These are phyloP conservation scores for Zizania palustris DNA, from an alignment of 202 grass and related monocot genomes.

Conservation along the genomic window DNA sequence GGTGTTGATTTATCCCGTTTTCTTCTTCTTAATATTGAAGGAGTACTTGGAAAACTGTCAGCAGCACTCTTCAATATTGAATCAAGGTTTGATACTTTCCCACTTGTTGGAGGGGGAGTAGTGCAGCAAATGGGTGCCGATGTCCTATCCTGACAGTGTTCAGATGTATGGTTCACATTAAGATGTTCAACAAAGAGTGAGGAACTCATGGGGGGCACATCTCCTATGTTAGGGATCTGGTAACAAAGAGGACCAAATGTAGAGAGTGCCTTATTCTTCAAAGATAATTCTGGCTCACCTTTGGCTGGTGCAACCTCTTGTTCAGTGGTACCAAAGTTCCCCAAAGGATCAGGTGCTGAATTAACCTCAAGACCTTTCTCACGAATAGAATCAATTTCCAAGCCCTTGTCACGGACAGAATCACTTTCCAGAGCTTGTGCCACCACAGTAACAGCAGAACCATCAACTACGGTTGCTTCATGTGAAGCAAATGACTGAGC, in stretches of 20 bases:
- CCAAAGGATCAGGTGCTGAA: conserved; percentile 41
- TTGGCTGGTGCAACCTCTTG: conserved; percentile 42
- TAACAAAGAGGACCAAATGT: conserved; percentile 80
- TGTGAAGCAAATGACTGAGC: conserved; percentile 34
- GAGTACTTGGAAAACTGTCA: conserved; percentile 71
- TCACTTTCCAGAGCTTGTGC: conserved; percentile 40
- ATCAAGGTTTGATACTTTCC: conserved; percentile 51
- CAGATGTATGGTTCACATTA: conserved; percentile 32
- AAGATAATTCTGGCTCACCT: conserved; percentile 24
- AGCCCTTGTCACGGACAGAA: conserved; percentile 47
- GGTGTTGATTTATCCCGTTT: conserved; percentile 62
- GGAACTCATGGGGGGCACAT: conserved; percentile 42
- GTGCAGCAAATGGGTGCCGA: conserved; percentile 36
- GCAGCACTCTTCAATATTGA: conserved; percentile 87
- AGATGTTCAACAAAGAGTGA: conserved; percentile 40
- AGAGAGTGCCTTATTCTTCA: conserved; percentile 41
- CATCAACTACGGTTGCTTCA: conserved; percentile 46
- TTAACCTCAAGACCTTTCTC: conserved; percentile 43
- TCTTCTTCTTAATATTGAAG: conserved; percentile 84
- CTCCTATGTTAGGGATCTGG: conserved; percentile 59
- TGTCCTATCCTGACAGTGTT: conserved; percentile 21
- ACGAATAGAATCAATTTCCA: conserved; percentile 45
- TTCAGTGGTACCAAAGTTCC: conserved; percentile 29
- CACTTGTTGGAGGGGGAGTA: conserved; percentile 42
- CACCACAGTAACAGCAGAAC: conserved; percentile 45